Percentiles rank a stretch among this genome's conserved stretches.
These are phyloP conservation scores for Solioccasus polychromus DNA, from an alignment of 768 basidiomycete species.

Conservation along the genomic window DNA sequence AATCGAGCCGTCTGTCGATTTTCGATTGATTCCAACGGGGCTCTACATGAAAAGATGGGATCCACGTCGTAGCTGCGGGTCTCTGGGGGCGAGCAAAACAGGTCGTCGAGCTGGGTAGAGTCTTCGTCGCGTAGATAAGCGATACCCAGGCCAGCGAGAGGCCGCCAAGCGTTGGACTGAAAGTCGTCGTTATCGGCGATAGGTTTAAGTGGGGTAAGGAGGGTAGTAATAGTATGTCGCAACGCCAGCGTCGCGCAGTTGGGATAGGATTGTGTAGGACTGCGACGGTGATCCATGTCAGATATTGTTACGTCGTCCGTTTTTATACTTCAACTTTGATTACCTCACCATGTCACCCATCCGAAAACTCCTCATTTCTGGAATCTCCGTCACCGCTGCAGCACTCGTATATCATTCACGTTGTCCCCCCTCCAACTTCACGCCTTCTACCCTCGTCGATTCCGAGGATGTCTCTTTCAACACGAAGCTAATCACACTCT, in stretches of 20 bases:
- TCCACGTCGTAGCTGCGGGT: no score
- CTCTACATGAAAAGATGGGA: no score
- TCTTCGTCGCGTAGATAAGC: slow-evolving; percentile 10
- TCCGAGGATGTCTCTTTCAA: slow-evolving; percentile 51
- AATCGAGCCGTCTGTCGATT: background rate
- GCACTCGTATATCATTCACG: slow-evolving; percentile 38
- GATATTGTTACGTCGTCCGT: no score
- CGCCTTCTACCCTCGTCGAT: slow-evolving; percentile 54
- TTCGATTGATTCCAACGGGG: background rate
- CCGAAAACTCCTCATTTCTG: slow-evolving; percentile 30
- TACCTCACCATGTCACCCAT: background rate
- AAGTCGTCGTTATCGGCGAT: slow-evolving; percentile 20
- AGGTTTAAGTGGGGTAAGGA: slow-evolving; percentile 27
- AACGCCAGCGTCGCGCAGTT: slow-evolving; percentile 31
- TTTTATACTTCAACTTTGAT: no score
- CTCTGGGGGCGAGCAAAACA: background rate
- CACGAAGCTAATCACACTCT: slow-evolving; percentile 64
- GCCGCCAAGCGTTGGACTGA: slow-evolving; percentile 30
- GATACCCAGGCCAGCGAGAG: slow-evolving; percentile 30
- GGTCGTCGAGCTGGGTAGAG: slow-evolving; percentile 1
- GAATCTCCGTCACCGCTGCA: slow-evolving; percentile 45
- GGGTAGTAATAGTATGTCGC: slow-evolving; percentile 27
- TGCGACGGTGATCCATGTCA: slow-evolving; percentile 15
- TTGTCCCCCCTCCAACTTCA: slow-evolving; percentile 53
- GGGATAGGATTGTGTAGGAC: slow-evolving; percentile 17